A percentile compares a stretch with the other conserved stretches of the same genome.
phyloP scores from a whole-genome alignment of 179 eudicot species.

The Silene vulgaris region DNA sequence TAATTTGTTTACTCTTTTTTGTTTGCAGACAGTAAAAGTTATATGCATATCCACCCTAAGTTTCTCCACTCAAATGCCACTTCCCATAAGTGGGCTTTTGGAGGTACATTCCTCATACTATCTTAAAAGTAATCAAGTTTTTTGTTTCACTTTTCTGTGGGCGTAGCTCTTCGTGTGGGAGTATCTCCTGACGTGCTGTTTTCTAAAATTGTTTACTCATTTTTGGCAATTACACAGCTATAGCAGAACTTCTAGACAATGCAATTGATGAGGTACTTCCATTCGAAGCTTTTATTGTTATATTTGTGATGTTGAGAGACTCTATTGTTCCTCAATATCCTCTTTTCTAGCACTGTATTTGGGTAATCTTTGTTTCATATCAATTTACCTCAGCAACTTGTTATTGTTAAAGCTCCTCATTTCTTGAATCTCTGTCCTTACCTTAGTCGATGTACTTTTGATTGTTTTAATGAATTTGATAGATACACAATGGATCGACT shows the following conservation, averaged over 20 bases:
- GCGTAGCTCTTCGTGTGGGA: constrained; percentile 4
- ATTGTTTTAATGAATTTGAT: constrained; percentile 26
- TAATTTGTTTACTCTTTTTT: constrained; percentile 12
- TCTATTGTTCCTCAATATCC: background rate
- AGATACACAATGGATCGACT: constrained; percentile 87
- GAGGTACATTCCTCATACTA: constrained; percentile 50
- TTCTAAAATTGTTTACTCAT: constrained; percentile 14
- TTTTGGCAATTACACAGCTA: constrained; percentile 43
- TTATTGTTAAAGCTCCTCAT: background rate
- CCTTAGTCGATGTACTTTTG: background rate
- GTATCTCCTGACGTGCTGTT: constrained; percentile 5
- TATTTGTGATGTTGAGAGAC: too few relatives aligned
- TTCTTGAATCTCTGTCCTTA: background rate
- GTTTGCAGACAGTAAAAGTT: constrained; percentile 49
- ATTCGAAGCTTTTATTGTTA: constrained; percentile 1
- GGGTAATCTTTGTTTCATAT: background rate
- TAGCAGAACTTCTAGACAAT: constrained; percentile 89
- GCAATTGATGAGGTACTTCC: constrained; percentile 73
- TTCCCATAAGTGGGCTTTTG: constrained; percentile 97
- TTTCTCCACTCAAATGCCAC: constrained; percentile 96
- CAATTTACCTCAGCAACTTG: background rate
- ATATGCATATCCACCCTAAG: constrained; percentile 77
- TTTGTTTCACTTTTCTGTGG: constrained; percentile 13
- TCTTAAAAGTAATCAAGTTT: background rate
- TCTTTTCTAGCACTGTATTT: background rate